phyloP scores from a whole-genome alignment of 306 rosid species.

The Lathyrus sativus region DNA sequence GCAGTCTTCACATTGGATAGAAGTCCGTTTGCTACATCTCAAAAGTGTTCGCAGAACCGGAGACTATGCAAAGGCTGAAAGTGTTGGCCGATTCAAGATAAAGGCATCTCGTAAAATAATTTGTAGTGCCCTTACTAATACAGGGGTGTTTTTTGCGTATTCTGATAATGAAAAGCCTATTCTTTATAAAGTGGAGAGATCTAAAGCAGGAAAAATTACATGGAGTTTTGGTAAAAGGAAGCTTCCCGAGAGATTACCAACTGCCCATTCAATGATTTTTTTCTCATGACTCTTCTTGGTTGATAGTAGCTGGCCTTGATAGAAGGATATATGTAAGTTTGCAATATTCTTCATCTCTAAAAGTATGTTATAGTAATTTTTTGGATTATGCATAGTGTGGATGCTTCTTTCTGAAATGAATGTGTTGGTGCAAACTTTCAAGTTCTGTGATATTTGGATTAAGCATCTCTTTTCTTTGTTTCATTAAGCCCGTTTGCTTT shows the following conservation, averaged over 20 bases:
- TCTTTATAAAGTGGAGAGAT: slow-evolving; percentile 66
- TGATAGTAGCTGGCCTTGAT: slow-evolving; percentile 87
- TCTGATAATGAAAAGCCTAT: slow-evolving; percentile 76
- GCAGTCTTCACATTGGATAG: slow-evolving; percentile 70
- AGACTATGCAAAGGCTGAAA: slow-evolving; percentile 52
- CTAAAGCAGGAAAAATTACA: slow-evolving; percentile 47
- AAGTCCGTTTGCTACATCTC: slow-evolving; percentile 57
- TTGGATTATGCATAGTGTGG: background rate
- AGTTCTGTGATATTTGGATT: slow-evolving; percentile 12
- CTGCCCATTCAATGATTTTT: slow-evolving; percentile 88
- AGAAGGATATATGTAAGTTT: slow-evolving; percentile 84
- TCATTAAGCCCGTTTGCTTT: slow-evolving; percentile 27
- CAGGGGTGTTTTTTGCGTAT: slow-evolving; percentile 74
- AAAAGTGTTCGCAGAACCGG: slow-evolving; percentile 54
- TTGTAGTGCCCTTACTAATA: slow-evolving; percentile 82
- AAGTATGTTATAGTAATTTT: slow-evolving; percentile 4
- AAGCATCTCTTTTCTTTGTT: slow-evolving; percentile 12
- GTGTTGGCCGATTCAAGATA: slow-evolving; percentile 65
- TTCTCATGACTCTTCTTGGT: slow-evolving; percentile 80
- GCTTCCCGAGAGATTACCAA: slow-evolving; percentile 70
- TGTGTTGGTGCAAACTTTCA: background rate
- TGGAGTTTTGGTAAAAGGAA: slow-evolving; percentile 60
- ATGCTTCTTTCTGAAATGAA: slow-evolving; percentile 16
- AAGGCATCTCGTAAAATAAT: slow-evolving; percentile 76
- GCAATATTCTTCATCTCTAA: slow-evolving; percentile 5